Base-by-base conservation (phyloP, 2,329 filamentous ascomycete species). In the Coniochaeta sp. region DNA sequence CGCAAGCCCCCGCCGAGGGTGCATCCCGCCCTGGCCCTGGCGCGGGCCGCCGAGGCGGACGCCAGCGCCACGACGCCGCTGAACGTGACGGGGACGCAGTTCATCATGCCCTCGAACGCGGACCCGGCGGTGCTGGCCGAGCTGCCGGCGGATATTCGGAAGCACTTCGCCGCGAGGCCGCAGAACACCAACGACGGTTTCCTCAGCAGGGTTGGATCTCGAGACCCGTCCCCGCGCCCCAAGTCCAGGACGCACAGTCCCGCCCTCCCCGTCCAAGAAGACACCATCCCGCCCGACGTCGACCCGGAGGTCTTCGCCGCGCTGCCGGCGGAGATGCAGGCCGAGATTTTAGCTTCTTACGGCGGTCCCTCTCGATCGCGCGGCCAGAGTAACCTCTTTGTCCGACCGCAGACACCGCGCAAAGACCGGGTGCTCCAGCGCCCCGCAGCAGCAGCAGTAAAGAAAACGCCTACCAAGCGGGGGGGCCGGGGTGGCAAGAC, bases 81-180 rank as follows among this genome's bases (percentile, higher is more conserved):
- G 24, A 96, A 97, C 68, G 83, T 91, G 3, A 79, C 86, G 3
- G 91, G 93, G 1, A 96, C 93, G 0, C 95, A 99, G 68, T 99
- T 99, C 68, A 85, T 98, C 55, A 80, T 99, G 66, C 95, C 95
- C 0, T 84, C 84, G 1, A 90, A 96, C 65, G 83, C 90, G 2
- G 95, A 99, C 69, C 87, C 89, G 0, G 79, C 81, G n/a, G 88
- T 96, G 0, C 74, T 98, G 3, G 89, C 89, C 1, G 92, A 96
- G 68, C 79, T 99, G 3, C 93, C 93, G 0, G 80, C 79, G 34
- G 91, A 96, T 69, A 96, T 98, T 63, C 84, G 91, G 62, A 86
- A 85, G 34, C 90, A 85, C 68, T 80, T 98, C 10, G 79, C 89
- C 62, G 67, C 78, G 75, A 57, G 71, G 73, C 42, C 64, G 59